Base-by-base conservation (phyloP, 23 red algal genomes). In the Gracilaria domingensis region DNA sequence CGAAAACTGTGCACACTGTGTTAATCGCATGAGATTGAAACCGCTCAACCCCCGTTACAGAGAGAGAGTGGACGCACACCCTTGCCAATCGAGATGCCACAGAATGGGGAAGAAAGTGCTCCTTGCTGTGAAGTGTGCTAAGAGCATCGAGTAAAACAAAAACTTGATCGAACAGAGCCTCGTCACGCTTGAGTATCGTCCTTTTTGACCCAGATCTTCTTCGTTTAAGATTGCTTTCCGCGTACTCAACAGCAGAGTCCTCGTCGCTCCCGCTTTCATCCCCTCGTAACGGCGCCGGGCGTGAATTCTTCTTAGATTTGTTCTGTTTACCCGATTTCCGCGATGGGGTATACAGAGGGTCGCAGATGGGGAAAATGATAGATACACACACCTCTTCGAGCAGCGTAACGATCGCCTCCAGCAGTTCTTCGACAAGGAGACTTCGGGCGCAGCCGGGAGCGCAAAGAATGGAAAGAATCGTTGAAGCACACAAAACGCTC, bases 371-470 rank as follows among this genome's bases (percentile, higher is more conserved):
- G 66, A 79, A 89, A 3, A 80, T 44, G 75, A 89, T 64, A 8
- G 71, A 75, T 2, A 71, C 34, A 29, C 47, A 89, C 9, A 89
- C 86, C 16, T 56, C 12, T 12, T 66, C 56, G 21, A 89, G 11
- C 18, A 89, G 40, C 17, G 32, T 44, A 55, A 79, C 72, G 35
- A 89, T 64, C 9, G 69, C 39, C 26, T 89, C 86, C 86, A 89
- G 44, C 55, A 77, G 14, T 37, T 89, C 86, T 51, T 89, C 72
- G 37, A 89, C 86, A 57, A 89, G 69, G 17, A 89, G 72, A 18
- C 51, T 66, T 23, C 86, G 86, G 13, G 86, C 66, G 49, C 66
- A 26, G 21, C 72, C 56, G 6, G 47, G 86, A 49, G 86, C 67
- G 53, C 40, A 78, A 45, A 89, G 69, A 53, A 89, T 69, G n/a